Evolutionary conservation across 495 filamentous ascomycete genomes (phyloP).

Genomic region (Haplographium delicatum): DNA sequence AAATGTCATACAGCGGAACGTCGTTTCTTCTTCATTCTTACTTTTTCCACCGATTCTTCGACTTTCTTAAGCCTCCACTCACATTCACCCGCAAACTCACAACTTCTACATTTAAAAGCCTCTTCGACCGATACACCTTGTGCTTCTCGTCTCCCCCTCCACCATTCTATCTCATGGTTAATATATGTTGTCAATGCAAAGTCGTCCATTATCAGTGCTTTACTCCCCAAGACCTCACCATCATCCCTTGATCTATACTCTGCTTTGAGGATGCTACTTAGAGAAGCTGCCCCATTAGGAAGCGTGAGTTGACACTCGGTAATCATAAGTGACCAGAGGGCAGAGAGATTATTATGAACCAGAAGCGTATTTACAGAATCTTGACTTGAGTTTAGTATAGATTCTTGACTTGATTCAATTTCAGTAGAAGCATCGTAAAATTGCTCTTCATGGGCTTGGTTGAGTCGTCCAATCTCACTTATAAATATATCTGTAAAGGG

Average conservation of each 20-base stretch:
- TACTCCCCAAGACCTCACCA: constrained; percentile 57
- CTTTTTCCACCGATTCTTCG: constrained; percentile 26
- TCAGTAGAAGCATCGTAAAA: constrained; percentile 28
- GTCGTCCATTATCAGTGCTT: constrained; percentile 66
- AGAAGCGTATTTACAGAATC: constrained; percentile 45
- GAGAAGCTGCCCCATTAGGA: constrained; percentile 41
- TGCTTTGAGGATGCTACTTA: constrained; percentile 56
- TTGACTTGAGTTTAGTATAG: constrained; percentile 30
- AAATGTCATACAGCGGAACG: constrained; percentile 1
- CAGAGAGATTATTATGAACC: constrained; percentile 50
- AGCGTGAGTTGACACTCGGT: constrained; percentile 50
- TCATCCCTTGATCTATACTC: constrained; percentile 51
- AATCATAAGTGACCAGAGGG: constrained; percentile 66
- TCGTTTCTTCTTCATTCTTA: constrained; percentile 11
- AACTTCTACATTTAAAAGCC: constrained; percentile 75
- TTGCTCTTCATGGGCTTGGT: constrained; percentile 40
- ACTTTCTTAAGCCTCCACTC: constrained; percentile 44
- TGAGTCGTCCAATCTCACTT: constrained; percentile 64
- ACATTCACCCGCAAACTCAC: constrained; percentile 51
- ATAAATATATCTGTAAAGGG: constrained; percentile 78
- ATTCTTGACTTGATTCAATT: constrained; percentile 29
- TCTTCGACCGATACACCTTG: constrained; percentile 84
- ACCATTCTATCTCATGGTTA: constrained; percentile 70
- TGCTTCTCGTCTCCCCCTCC: constrained; percentile 71
- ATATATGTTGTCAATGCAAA: constrained; percentile 58